These are phyloP conservation scores for Elaeagnus macrophylla DNA, from an alignment of 306 rosid genomes.

Conservation along the genomic window DNA sequence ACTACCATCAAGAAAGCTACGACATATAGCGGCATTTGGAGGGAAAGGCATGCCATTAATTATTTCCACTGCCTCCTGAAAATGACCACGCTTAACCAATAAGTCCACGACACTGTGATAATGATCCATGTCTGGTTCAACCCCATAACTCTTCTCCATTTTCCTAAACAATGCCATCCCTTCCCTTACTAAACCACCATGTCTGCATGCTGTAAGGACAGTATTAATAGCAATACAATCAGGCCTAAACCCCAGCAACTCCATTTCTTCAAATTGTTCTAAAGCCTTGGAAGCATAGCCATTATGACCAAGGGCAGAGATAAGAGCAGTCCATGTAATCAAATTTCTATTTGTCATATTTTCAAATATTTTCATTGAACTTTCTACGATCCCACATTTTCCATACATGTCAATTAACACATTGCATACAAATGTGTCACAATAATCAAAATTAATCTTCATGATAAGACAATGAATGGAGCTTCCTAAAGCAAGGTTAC, in stretches of 20 bases:
- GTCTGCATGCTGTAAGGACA: slow-evolving; percentile 59
- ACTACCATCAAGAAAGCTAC: slow-evolving; percentile 67
- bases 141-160: slow-evolving; percentile 37
- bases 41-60: slow-evolving; percentile 61
- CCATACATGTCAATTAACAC: slow-evolving; percentile 65
- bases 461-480: slow-evolving; percentile 53
- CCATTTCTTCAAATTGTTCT: slow-evolving; percentile 49
- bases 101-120: slow-evolving; percentile 52
- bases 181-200: slow-evolving; percentile 52
- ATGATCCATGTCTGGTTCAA: slow-evolving; percentile 59
- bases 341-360: slow-evolving; percentile 37
- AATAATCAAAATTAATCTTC: slow-evolving; percentile 26
- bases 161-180: slow-evolving; percentile 46
- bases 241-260: slow-evolving; percentile 38
- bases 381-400: slow-evolving; percentile 47
- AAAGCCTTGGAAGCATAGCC: slow-evolving; percentile 52
- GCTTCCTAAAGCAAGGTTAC: slow-evolving; percentile 52
- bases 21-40: slow-evolving; percentile 57
- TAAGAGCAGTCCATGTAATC: slow-evolving; percentile 69
- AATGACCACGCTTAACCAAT: slow-evolving; percentile 41
- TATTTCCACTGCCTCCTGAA: slow-evolving; percentile 46
- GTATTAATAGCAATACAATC: slow-evolving; percentile 46
- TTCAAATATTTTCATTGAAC: slow-evolving; percentile 48
- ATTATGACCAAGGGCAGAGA: slow-evolving; percentile 58
- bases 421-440: slow-evolving; percentile 45